phyloP scores from a whole-genome alignment of 1,139 yeast species.

The Yamadazyma spencermartinsiae region DNA sequence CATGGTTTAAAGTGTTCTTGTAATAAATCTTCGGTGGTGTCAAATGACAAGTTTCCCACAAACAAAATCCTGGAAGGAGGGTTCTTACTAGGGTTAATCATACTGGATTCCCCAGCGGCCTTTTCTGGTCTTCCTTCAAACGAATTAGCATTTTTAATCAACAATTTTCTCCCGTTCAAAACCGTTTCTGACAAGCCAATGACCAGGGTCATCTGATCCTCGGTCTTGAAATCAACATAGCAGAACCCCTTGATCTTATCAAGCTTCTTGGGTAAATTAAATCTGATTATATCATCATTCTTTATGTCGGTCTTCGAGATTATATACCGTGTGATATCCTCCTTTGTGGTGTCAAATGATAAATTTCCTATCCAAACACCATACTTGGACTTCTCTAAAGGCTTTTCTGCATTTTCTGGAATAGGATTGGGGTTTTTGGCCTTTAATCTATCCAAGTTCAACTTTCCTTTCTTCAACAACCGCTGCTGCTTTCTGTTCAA shows the following conservation, averaged over 20 bases:
- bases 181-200: slow-evolving; percentile 67
- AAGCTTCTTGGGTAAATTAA: slow-evolving; percentile 66
- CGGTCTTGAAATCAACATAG: slow-evolving; percentile 76
- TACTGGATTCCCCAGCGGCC: slow-evolving; percentile 30
- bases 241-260: slow-evolving; percentile 83
- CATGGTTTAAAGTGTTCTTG: slow-evolving; percentile 76
- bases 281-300: slow-evolving; percentile 55
- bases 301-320: slow-evolving; percentile 55
- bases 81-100: slow-evolving; percentile 51
- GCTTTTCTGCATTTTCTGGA: slow-evolving; percentile 27
- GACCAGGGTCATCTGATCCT: slow-evolving; percentile 62
- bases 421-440: slow-evolving; percentile 50
- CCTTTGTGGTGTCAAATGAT: slow-evolving; percentile 79
- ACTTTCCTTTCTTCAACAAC: slow-evolving; percentile 76
- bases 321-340: slow-evolving; percentile 68
- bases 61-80: slow-evolving; percentile 89
- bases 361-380: slow-evolving; percentile 97
- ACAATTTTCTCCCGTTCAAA: slow-evolving; percentile 79
- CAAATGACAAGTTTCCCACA: slow-evolving; percentile 91
- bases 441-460: slow-evolving; percentile 58
- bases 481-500: slow-evolving; percentile 91
- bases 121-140: slow-evolving; percentile 87
- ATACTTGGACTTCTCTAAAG: slow-evolving; percentile 45
- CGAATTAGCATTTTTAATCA: slow-evolving; percentile 79
- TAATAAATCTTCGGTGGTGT: slow-evolving; percentile 80